Base-by-base conservation (phyloP, 1,284 basidiomycete genomes). In the Ustilago crameri region DNA sequence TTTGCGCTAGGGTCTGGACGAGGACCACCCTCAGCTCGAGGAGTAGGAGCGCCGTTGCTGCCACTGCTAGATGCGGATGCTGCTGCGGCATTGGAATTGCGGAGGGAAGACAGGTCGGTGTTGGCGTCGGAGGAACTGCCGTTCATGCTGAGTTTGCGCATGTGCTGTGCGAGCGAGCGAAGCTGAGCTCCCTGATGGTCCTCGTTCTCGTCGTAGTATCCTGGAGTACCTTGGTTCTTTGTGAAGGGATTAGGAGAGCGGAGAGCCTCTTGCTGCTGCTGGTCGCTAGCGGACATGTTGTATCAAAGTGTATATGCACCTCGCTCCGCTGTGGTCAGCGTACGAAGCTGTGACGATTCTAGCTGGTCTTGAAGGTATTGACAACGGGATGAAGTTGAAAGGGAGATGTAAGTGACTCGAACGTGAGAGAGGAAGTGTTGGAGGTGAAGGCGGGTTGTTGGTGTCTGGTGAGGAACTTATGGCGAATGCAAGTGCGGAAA, bases 111-210 rank as follows among this genome's bases (percentile, higher is more conserved):
- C 5, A 59, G 51, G n/a, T 72, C 63, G 43, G 63, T 60, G 37
- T 67, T 59, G 5, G 60, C 63, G 15, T 63, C 32, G 17, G 64
- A 64, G 9, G 64, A 64, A 37, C 57, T 65, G 52, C 54, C 55
- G 51, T 54, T 59, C 51, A 74, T 59, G 62, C 71, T 74, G 44
- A 69, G 55, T 48, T 62, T 69, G 57, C 66, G 71, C 61, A 74
- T 68, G 52, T 69, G 61, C n/a, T 53, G 42, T n/a, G 71, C 53
- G 24, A 74, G 62, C n/a, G 46, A 49, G 45, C 57, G 61, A 12
- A 69, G 56, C 52, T 69, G 71, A 51, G 58, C 61, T 14, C 58
- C 56, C 34, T 55, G 49, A 17, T 64, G 61, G 42, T 60, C 41
- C 5, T 48, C 10, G 20, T 66, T 41, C 5, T 54, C 50, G 37